These are phyloP conservation scores for Talinum fruticosum DNA, from an alignment of 148 eudicot genomes.

Conservation along the genomic window DNA sequence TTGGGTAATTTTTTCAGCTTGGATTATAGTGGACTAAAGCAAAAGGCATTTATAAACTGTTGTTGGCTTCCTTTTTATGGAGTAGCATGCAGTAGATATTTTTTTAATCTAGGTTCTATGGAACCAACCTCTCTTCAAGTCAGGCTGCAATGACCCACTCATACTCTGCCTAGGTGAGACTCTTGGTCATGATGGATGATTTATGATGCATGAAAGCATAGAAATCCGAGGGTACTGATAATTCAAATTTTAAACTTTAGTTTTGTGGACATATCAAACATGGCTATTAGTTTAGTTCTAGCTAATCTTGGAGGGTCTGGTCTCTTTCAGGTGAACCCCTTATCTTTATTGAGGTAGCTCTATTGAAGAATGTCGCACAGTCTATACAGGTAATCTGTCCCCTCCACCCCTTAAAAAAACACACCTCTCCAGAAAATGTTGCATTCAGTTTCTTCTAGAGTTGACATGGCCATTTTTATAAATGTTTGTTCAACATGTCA, in stretches of 20 bases:
- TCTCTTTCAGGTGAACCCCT: slow-evolving; percentile 83
- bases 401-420: not conserved
- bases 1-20: no score
- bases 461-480: slow-evolving; percentile 6
- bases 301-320: slow-evolving; percentile 13
- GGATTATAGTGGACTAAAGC: no score
- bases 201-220: no score
- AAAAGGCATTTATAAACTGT: no score
- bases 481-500: slow-evolving; percentile 24
- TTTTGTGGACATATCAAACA: slow-evolving; percentile 1
- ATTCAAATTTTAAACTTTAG: not conserved
- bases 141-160: no score
- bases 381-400: slow-evolving; percentile 64
- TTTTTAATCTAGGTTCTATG: no score
- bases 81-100: no score
- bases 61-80: no score
- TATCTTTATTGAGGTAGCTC: slow-evolving; percentile 97
- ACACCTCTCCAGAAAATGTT: not conserved
- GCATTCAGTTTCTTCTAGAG: not conserved
- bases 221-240: not conserved
- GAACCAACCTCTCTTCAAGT: no score
- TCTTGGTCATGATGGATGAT: no score
- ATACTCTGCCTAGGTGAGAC: no score
- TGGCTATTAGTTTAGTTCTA: not conserved
- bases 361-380: slow-evolving; percentile 66